phyloP scores from a whole-genome alignment of 1,284 basidiomycete genomes.

The Moniliella sp. region DNA sequence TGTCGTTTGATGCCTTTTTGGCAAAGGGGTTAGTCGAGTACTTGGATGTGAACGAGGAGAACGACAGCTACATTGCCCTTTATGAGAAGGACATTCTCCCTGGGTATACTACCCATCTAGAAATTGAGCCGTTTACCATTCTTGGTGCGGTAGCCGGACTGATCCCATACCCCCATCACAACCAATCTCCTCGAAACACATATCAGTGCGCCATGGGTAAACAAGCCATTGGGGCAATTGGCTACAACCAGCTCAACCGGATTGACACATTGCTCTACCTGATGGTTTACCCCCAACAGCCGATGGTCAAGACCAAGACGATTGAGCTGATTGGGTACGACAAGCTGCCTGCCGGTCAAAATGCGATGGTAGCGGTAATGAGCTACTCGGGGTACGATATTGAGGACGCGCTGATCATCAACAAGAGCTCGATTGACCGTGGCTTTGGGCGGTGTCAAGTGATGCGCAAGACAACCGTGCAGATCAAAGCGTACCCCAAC shows the following conservation, averaged over 20 bases:
- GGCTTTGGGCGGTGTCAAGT: slow-evolving; percentile 96
- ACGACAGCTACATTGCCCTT: slow-evolving; percentile 85
- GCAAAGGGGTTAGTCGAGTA: slow-evolving; percentile 92
- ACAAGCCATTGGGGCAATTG: slow-evolving; percentile 97
- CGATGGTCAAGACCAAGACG: slow-evolving; percentile 88
- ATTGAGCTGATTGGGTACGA: slow-evolving; percentile 89
- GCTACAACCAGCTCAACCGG: slow-evolving; percentile 86
- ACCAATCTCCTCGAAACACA: slow-evolving; percentile 93
- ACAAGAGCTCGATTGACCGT: slow-evolving; percentile 61
- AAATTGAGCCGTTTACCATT: slow-evolving; percentile 95
- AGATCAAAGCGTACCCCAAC: slow-evolving; percentile 87
- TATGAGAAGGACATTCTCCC: slow-evolving; percentile 71
- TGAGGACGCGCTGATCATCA: slow-evolving; percentile 89
- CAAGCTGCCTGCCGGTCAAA: slow-evolving; percentile 85
- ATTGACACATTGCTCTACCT: slow-evolving; percentile 97
- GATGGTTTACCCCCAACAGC: slow-evolving; percentile 95
- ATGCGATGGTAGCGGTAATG: slow-evolving; percentile 96
- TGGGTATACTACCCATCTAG: slow-evolving; percentile 65
- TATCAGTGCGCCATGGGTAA: slow-evolving; percentile 99
- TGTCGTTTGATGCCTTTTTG: slow-evolving; percentile 85
- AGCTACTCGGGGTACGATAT: slow-evolving; percentile 98
- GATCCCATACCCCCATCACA: slow-evolving; percentile 97
- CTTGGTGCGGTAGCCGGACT: slow-evolving; percentile 91
- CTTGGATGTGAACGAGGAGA: slow-evolving; percentile 96
- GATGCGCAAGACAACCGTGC: slow-evolving; percentile 75